Base-by-base conservation (phyloP, 495 filamentous ascomycete species). In the Filosporella fistucella region DNA sequence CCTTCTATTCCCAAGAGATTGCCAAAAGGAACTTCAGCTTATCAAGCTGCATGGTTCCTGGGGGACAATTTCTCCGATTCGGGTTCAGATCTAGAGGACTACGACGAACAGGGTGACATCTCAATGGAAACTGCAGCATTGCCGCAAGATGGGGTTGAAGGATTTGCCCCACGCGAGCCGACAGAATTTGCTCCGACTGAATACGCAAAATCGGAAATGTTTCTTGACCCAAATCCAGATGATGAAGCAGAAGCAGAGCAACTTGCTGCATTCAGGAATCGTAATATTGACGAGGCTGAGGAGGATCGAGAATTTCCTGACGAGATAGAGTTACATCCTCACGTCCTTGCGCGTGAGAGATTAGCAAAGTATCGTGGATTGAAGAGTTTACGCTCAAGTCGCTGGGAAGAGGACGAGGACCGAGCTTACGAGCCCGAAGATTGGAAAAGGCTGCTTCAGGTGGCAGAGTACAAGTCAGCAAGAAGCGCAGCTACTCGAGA, bases 301-400 rank as follows among this genome's bases (percentile, higher is more conserved):
- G 91, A 97, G 18, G 91, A 98, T 60, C 76, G 85, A 14, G 91
- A 96, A 56, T 98, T 97, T 68, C 93, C 93, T 4, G 93, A 98
- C 50, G 93, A 98, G 64, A 91, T 97, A 56, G 93, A 98, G 63
- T 74, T 98, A 33, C 88, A 85, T 54, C 93, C 94, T 0, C 81
- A 91, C 41, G 89, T 91, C 1, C 72, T 87, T 32, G 93, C 91
- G 2, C 70, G 88, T 33, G 93, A 98, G 65, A 77, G 93, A 3
- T 68, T 97, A 37, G 77, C 85, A 12, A 77, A 86, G 41, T 98
- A 94, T 67, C 69, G 93, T 59, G 93, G 93, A 14, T 66, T 98
- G 44, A 97, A 96, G 73, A 94, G 82, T 60, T 60, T 97, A 46
- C 81, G 87, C 52, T 84, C 86, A 14, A 93, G 87, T 59, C 68